A percentile compares a stretch with the other conserved stretches of the same genome.
Conservation (phyloP, 2,329 filamentous ascomycete species). For the Blumeria graminis region DNA sequence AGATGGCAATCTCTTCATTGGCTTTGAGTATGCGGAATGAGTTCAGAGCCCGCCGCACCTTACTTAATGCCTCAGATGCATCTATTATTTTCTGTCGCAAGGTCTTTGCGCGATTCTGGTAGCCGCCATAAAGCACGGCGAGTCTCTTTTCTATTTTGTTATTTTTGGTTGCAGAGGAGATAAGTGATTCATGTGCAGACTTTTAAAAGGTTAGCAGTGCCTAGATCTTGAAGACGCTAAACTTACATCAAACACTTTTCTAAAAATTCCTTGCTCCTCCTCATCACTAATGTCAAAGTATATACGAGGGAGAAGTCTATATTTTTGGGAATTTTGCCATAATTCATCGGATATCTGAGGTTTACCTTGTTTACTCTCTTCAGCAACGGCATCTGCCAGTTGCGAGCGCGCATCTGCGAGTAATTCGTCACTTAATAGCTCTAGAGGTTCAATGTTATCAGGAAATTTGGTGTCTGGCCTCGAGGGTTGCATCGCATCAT, state of each 20-base stretch:
- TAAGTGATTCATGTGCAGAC: constrained; percentile 49
- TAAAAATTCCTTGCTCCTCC: constrained; percentile 13
- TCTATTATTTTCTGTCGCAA: constrained; percentile 58
- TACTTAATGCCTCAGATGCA: constrained; percentile 48
- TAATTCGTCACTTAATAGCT: constrained; percentile 42
- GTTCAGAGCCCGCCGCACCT: constrained; percentile 46
- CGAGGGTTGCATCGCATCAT: constrained; percentile 58
- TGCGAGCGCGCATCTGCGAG: constrained; percentile 55
- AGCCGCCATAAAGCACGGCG: constrained; percentile 66
- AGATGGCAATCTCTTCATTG: constrained; percentile 55
- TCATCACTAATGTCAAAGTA: constrained; percentile 56
- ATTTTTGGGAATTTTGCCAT: constrained; percentile 28
- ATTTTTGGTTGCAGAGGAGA: constrained; percentile 50
- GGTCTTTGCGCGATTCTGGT: constrained; percentile 63
- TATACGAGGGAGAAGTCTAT: constrained; percentile 48
- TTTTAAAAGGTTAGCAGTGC: constrained; percentile 13
- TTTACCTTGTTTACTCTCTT: constrained; percentile 24
- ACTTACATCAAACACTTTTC: constrained; percentile 48
- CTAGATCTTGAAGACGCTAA: background rate
- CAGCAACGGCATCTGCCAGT: constrained; percentile 27
- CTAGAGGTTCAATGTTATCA: constrained; percentile 33
- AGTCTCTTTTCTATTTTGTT: constrained; percentile 89
- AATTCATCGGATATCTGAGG: constrained; percentile 26
- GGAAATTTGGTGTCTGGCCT: constrained; percentile 41
- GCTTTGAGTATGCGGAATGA: constrained; percentile 53